Evolutionary conservation across 2,329 filamentous ascomycete species (phyloP).

Genomic region (Ciborinia camelliae): DNA sequence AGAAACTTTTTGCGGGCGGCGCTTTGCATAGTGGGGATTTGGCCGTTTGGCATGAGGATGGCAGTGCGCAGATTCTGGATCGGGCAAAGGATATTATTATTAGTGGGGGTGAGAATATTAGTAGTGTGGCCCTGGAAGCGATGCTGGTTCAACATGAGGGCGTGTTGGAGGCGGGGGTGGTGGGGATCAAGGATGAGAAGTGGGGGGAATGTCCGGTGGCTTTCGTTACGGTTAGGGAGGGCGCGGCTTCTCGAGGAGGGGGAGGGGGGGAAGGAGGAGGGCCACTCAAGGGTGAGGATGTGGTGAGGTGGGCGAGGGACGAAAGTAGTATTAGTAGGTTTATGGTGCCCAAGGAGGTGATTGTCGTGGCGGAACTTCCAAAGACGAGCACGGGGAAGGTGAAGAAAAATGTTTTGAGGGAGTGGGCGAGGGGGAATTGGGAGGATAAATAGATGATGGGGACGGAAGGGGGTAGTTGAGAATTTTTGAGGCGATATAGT

Average conservation of each 20-base stretch:
- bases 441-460: constrained; percentile 23
- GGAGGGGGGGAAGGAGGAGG: constrained; percentile 42
- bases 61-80: constrained; percentile 87
- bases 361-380: constrained; percentile 81
- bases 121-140: constrained; percentile 84
- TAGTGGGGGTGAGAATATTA: constrained; percentile 95
- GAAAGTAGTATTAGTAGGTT: constrained; percentile 81
- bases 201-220: constrained; percentile 98
- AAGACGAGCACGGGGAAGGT: constrained; percentile 98
- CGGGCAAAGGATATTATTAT: constrained; percentile 98
- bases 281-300: constrained; percentile 57
- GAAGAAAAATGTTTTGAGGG: constrained; percentile 86
- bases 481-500: not conserved
- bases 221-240: constrained; percentile 76
- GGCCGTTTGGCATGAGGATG: constrained; percentile 89
- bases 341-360: constrained; percentile 73
- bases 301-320: constrained; percentile 81
- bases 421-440: constrained; percentile 41
- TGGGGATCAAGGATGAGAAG: constrained; percentile 80
- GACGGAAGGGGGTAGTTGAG: not conserved
- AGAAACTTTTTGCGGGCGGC: constrained; percentile 82
- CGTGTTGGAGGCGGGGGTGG: constrained; percentile 87
- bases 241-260: constrained; percentile 57
- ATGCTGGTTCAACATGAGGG: constrained; percentile 86
- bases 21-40: constrained; percentile 87